These are phyloP conservation scores for Butyriboletus appendiculatus DNA, from an alignment of 1,284 basidiomycete species.

Conservation along the genomic window DNA sequence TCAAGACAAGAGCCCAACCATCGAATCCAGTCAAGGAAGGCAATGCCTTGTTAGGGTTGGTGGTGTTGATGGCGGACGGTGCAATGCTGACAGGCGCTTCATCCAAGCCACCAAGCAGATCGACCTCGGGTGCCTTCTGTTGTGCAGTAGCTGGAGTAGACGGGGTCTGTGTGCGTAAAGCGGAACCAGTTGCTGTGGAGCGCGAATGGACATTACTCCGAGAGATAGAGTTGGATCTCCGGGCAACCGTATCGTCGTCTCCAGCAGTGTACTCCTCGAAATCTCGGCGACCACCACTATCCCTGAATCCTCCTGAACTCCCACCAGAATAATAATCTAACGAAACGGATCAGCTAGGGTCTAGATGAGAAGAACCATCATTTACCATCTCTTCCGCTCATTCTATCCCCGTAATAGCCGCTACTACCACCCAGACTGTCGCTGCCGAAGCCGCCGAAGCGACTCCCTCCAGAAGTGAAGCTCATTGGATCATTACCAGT, in stretches of 20 bases:
- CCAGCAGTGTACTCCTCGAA: conserved; percentile 98
- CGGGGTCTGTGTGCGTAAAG: conserved; percentile 32
- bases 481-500: conserved; percentile 78
- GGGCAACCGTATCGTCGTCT: conserved; percentile 71
- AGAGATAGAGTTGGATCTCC: conserved; percentile 42
- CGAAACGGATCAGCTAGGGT: conserved; percentile 23
- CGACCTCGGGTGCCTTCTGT: conserved; percentile 54
- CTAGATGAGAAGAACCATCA: neutral
- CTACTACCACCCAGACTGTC: conserved; percentile 56
- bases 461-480: conserved; percentile 55
- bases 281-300: conserved; percentile 51
- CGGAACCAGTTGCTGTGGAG: conserved; percentile 20
- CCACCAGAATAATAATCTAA: conserved; percentile 45
- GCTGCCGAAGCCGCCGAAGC: conserved; percentile 85
- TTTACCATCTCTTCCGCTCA: conserved; percentile 45
- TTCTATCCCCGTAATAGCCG: conserved; percentile 40
- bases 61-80: conserved; percentile 25
- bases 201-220: conserved; percentile 20
- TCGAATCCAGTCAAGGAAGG: conserved; percentile 42
- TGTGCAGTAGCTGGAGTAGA: conserved; percentile 45
- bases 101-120: conserved; percentile 78
- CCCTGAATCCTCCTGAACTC: conserved; percentile 58
- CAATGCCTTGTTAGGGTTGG: conserved; percentile 59
- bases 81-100: conserved; percentile 46
- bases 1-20: conserved; percentile 10